Conservation (phyloP, 768 basidiomycete genomes). For the Pulveroboletus sp. region DNA sequence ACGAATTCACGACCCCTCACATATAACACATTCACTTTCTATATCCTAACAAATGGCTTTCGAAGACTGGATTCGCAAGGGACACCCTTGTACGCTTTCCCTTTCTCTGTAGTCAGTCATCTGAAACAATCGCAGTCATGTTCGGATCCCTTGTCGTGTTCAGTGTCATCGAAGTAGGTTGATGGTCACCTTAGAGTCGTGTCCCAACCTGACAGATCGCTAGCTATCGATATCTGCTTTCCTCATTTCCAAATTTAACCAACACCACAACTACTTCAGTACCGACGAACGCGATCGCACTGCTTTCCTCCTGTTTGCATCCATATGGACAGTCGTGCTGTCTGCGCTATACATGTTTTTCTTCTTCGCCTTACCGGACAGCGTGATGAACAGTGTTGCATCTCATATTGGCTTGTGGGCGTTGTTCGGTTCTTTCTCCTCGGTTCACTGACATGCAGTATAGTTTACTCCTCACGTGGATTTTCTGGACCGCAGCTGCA, state of each 20-base stretch:
- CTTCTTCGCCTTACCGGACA: slow-evolving; percentile 48
- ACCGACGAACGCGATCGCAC: slow-evolving; percentile 54
- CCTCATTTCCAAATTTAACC: slow-evolving; percentile 59
- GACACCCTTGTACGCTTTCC: slow-evolving; percentile 48
- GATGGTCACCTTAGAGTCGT: neutral
- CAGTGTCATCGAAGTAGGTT: slow-evolving; percentile 58
- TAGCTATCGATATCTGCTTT: slow-evolving; percentile 72
- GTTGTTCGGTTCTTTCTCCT: neutral
- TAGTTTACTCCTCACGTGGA: slow-evolving; percentile 67
- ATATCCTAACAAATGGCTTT: slow-evolving; percentile 30
- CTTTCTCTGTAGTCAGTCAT: neutral
- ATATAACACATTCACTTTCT: slow-evolving; percentile 13
- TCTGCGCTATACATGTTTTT: slow-evolving; percentile 47
- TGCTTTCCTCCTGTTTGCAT: slow-evolving; percentile 64
- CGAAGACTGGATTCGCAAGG: slow-evolving; percentile 42
- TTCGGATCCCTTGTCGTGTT: slow-evolving; percentile 50
- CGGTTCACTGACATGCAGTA: slow-evolving; percentile 2
- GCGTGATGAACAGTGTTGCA: slow-evolving; percentile 53
- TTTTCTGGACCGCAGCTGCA: slow-evolving; percentile 73
- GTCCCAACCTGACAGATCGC: neutral
- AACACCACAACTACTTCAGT: slow-evolving; percentile 47
- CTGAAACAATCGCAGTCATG: slow-evolving; percentile 39
- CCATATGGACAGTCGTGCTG: slow-evolving; percentile 64
- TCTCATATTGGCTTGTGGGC: slow-evolving; percentile 62
- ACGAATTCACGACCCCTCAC: slow-evolving; percentile 27